Percentiles rank a stretch among this genome's conserved stretches.
phyloP scores from a whole-genome alignment of 2,329 filamentous ascomycete species.

The Bretziella fagacearum region DNA sequence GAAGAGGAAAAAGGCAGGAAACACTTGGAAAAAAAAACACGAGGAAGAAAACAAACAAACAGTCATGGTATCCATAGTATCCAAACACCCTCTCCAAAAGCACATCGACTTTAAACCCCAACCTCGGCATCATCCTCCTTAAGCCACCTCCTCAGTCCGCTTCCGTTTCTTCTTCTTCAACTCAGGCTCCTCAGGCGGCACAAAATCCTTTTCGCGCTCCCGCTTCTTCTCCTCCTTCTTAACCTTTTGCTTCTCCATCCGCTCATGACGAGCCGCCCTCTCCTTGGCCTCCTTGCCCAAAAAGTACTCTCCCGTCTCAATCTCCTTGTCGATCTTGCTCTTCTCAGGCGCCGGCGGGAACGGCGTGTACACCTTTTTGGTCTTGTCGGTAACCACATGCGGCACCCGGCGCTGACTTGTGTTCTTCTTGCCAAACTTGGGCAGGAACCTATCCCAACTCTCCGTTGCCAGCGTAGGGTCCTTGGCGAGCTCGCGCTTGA shows the following conservation, averaged over 20 bases:
- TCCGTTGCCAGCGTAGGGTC: conserved; percentile 73
- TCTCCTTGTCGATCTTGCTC: conserved; percentile 97
- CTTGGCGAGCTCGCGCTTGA: conserved; percentile 80
- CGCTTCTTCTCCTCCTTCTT: conserved; percentile 80
- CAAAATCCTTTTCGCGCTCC: conserved; percentile 70
- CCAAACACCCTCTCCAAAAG: conserved; percentile 2
- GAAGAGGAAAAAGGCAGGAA: neutral
- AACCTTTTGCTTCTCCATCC: conserved; percentile 67
- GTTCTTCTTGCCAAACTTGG: conserved; percentile 90
- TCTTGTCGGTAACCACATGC: conserved; percentile 77
- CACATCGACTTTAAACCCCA: conserved; percentile 2
- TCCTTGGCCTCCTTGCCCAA: conserved; percentile 86
- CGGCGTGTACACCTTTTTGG: conserved; percentile 86
- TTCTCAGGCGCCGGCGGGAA: conserved; percentile 95
- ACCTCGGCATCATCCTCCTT: conserved; percentile 19
- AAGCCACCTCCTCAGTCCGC: conserved; percentile 18
- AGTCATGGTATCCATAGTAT: conserved; percentile 9
- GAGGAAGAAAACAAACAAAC: conserved; percentile 7
- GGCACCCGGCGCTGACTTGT: conserved; percentile 71
- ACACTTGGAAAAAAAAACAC: conserved; percentile 3
- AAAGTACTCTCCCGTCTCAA: conserved; percentile 96
- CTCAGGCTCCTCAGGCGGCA: conserved; percentile 63
- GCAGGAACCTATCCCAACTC: conserved; percentile 90
- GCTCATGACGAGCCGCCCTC: conserved; percentile 58
- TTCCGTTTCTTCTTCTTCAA: conserved; percentile 48